These are phyloP conservation scores for Tetratostichococcus sp. DNA, from an alignment of 139 green algal species.

Conservation along the genomic window DNA sequence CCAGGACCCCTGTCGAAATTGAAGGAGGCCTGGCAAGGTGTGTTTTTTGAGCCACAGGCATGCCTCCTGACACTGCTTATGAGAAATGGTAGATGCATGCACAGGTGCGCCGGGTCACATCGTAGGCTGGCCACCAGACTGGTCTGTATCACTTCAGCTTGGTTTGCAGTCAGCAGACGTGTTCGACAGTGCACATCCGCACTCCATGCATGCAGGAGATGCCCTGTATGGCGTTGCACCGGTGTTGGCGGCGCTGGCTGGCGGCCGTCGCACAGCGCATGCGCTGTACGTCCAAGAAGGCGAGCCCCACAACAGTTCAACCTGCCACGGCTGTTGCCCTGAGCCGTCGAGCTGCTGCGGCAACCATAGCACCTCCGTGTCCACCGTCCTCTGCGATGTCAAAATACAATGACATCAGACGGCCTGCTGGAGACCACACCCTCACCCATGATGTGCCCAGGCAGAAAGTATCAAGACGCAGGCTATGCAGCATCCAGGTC, in stretches of 20 bases:
- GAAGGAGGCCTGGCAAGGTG: neutral
- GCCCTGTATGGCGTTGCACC: constrained; percentile 76
- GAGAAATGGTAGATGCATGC: too few relatives aligned
- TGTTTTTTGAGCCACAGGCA: neutral
- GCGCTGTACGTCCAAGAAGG: constrained; percentile 46
- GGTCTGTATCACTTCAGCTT: too few relatives aligned
- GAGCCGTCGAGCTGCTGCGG: neutral
- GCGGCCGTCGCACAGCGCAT: constrained; percentile 28
- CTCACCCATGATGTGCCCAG: too few relatives aligned
- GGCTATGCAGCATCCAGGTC: too few relatives aligned
- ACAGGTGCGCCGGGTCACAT: too few relatives aligned
- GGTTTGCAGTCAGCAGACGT: neutral
- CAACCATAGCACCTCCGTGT: too few relatives aligned
- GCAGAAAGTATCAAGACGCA: too few relatives aligned
- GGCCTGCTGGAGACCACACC: too few relatives aligned
- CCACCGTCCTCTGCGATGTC: too few relatives aligned
- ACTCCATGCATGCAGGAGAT: constrained; percentile 10
- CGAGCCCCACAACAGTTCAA: neutral
- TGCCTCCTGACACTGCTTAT: neutral
- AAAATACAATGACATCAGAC: too few relatives aligned
- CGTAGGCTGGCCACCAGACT: too few relatives aligned
- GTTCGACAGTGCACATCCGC: neutral
- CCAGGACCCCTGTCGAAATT: neutral
- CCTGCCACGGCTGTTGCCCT: too few relatives aligned
- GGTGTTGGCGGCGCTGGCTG: constrained; percentile 60